phyloP scores from a whole-genome alignment of 345 rosid genomes.

The Syzygium aqueum region DNA sequence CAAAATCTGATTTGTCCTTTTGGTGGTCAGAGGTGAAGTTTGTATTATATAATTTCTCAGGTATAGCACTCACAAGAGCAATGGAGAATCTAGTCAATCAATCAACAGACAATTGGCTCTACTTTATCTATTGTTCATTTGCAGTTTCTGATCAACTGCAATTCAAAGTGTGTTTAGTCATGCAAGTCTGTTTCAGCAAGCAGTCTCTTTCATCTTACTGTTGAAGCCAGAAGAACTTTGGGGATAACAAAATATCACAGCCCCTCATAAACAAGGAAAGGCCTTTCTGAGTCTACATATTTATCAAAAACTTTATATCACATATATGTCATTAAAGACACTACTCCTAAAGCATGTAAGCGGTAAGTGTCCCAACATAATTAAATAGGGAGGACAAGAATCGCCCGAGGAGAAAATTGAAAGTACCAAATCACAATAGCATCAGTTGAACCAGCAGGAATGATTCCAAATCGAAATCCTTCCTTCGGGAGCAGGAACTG shows the following conservation, averaged over 20 bases:
- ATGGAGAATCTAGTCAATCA: background rate
- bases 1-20: background rate
- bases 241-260: background rate
- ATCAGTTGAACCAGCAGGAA: slow-evolving; percentile 93
- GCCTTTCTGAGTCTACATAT: background rate
- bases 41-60: background rate
- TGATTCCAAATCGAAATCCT: slow-evolving; percentile 67
- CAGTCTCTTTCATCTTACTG: background rate
- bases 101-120: background rate
- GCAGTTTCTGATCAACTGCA: background rate
- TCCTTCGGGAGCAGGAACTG: slow-evolving; percentile 32
- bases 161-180: background rate
- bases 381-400: background rate
- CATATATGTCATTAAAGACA: background rate
- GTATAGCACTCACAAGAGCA: background rate
- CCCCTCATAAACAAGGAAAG: background rate
- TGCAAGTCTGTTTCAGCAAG: background rate
- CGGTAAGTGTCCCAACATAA: background rate
- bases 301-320: background rate
- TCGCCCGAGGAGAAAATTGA: background rate
- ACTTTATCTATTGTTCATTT: background rate
- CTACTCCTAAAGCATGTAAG: background rate
- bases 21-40: background rate
- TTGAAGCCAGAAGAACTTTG: background rate
- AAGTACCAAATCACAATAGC: slow-evolving; percentile 79